Conservation (phyloP, 305 asterid species). For the Fraxinus latifolia region DNA sequence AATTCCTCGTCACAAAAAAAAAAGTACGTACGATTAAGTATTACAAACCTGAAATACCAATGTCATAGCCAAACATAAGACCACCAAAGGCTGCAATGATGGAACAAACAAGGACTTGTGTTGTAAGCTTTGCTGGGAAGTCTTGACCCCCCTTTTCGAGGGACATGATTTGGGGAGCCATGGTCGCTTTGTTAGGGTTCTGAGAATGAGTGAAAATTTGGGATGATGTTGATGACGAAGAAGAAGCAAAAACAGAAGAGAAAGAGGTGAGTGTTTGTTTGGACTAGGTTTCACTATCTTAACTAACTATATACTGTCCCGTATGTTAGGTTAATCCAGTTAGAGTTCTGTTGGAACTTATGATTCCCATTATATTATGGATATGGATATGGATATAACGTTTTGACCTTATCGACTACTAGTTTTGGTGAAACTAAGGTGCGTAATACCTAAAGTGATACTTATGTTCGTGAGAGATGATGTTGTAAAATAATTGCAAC, state of each 20-base stretch:
- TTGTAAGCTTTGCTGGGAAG: slow-evolving; percentile 41
- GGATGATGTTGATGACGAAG: neutral
- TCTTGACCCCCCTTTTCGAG: neutral
- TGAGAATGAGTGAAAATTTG: neutral
- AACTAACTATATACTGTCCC: neutral
- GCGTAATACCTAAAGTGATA: neutral
- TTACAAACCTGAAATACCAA: slow-evolving; percentile 46
- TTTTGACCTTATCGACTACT: neutral
- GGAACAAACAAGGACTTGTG: slow-evolving; percentile 37
- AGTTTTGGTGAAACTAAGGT: neutral
- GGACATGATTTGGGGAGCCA: slow-evolving; percentile 24
- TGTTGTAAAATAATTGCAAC: neutral
- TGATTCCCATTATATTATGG: neutral
- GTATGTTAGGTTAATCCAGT: neutral
- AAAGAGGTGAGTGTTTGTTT: neutral
- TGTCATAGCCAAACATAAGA: slow-evolving; percentile 61
- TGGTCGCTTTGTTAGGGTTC: neutral
- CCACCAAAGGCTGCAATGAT: slow-evolving; percentile 55
- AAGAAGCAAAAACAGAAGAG: neutral
- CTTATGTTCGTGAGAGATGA: neutral
- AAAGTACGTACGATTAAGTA: neutral
- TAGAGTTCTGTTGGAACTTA: neutral
- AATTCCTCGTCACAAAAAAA: neutral
- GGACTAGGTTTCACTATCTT: neutral
- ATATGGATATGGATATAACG: neutral